Evolutionary conservation across 2,329 filamentous ascomycete genomes (phyloP), one percentile per base, ranked within the genome.

Genomic region (Phaeoacremonium minimum): DNA sequence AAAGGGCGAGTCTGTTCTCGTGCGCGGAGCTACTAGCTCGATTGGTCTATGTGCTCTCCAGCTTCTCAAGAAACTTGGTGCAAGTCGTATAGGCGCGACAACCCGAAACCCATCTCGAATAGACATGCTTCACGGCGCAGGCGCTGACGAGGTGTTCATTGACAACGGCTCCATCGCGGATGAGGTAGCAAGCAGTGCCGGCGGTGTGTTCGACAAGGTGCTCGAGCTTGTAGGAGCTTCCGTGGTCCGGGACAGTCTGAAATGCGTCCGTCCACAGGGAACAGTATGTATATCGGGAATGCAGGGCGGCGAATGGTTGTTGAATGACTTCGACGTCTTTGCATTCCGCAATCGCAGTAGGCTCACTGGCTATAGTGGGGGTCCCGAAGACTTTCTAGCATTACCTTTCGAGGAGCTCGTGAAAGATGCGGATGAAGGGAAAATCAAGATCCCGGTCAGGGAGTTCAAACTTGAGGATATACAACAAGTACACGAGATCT

Each of bases 11-110:
- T 58, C 53, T 12, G 38, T 73, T 35, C 51, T 74, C n/a, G 55
- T 73, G n/a, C 54, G 69, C 5, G 69, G 70, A 3, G 68, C 66
- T 0, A 73, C 70, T 4, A 69, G 66, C 12, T 64, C 58, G 35
- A 61, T 73, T 11, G 68, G 68, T 5, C 50, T 71, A 13, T 66
- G 67, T 12, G 68, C 68, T 4, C 57, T 67, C 6, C 60, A 58
- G 6, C 60, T 73, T 37, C 67, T 67, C 15, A 64, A 61, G 40
- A 55, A 50, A 12, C 49, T 60, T 29, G 67, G 67, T 6, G 57
- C 51, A 7, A 33, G 42, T 19, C 51, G 47, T 39, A 62, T 73
- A 7, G 53, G 55, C 2, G 52, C 51, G 11, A 70, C 68, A 28
- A 70, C 61, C 18, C 51, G 66, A 15, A 56, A 49, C n/a, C 39